These are phyloP conservation scores for Staphylotrichum longicolle DNA, from an alignment of 495 filamentous ascomycete genomes.

Conservation along the genomic window DNA sequence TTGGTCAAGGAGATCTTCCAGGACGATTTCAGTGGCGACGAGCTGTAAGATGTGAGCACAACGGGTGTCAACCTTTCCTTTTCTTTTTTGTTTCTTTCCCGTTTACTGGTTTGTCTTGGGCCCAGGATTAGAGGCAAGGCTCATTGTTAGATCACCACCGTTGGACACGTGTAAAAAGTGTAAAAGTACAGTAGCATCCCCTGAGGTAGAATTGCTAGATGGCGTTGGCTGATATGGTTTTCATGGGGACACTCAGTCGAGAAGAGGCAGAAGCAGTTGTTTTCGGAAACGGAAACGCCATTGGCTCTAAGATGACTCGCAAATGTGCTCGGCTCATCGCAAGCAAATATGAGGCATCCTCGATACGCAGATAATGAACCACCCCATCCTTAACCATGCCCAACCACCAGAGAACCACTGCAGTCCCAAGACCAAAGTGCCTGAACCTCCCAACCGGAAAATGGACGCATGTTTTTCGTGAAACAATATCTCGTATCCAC, in stretches of 20 bases:
- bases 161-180: background rate
- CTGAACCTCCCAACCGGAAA: background rate
- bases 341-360: background rate
- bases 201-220: no score
- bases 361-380: background rate
- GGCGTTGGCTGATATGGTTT: no score
- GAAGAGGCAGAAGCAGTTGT: background rate
- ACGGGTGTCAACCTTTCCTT: background rate
- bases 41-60: conserved; percentile 29
- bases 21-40: conserved; percentile 55
- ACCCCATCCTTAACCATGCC: background rate
- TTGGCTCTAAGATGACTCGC: conserved; percentile 1
- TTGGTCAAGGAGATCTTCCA: conserved; percentile 68
- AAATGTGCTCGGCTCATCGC: conserved; percentile 5
- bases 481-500: conserved; percentile 4
- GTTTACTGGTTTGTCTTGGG: background rate
- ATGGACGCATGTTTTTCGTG: background rate
- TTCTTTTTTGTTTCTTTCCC: background rate
- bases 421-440: background rate
- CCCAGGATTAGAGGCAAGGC: background rate
- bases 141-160: conserved; percentile 5
- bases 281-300: background rate
- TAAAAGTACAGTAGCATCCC: background rate
- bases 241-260: background rate
- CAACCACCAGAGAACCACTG: background rate